Evolutionary conservation across 768 basidiomycete species (phyloP), one percentile per base, ranked within the genome.

Genomic region (Sutorius australiensis): DNA sequence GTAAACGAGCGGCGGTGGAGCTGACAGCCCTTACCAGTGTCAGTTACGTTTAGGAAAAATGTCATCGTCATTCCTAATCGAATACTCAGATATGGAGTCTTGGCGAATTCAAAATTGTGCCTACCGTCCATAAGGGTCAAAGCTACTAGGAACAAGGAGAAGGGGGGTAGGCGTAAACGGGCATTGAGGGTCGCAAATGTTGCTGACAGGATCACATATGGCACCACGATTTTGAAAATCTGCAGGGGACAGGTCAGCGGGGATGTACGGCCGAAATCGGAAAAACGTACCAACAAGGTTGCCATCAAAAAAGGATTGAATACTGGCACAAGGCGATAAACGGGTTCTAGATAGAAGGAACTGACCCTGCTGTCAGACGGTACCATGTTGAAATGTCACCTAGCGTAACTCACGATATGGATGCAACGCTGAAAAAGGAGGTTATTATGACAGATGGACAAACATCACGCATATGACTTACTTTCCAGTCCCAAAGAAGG

Each of bases 271-370:
- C 37, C 28, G 24, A 54, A 46, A 44, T 12, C 3, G 42, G 12
- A 44, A 17, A 32, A 12, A 39, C 76, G n/a, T 49, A 88, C 87
- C 56, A 92, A 69, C 19, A 90, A 75, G 5, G 80, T 65, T 0
- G 85, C 78, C 92, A 92, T 92, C 54, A 88, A 77, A 69, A 92
- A 92, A 0, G 91, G 92, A 55, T 78, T 87, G 66, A 94, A 94
- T 46, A 90, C 79, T 1, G 91, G 89, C 56, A 93, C 85, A 14
- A 94, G 76, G 16, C 91, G 86, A 61, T 92, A 93, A 7, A 93
- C 91, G 3, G 92, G 91, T 37, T 86, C 90, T 17, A 93, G 77
- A 67, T 94, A 93, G 70, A 93, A 93, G 3, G 88, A 89, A 16
- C 82, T 86, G 42, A 28, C 31, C 6, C 14, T 21, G 7, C 19